A percentile compares a stretch with the other conserved stretches of the same genome.
Evolutionary conservation across 1,139 yeast species (phyloP).

Genomic region (Lodderomyces orthopsilosis): DNA sequence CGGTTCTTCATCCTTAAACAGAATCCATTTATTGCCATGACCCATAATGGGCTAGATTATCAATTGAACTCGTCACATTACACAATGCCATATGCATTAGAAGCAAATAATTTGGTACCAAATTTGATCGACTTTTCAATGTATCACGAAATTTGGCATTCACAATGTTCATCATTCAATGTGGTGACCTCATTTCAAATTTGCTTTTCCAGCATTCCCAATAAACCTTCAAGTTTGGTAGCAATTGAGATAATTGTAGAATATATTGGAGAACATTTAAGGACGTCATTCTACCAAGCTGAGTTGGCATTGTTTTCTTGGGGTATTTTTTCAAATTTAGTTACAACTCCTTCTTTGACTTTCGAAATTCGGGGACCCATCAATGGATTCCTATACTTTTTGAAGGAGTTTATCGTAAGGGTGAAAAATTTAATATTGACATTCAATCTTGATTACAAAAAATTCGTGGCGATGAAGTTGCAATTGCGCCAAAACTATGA

Average conservation of each 20-base stretch:
- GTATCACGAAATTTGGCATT: slow-evolving; percentile 50
- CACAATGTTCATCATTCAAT: slow-evolving; percentile 17
- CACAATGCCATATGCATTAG: background rate
- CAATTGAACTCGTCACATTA: slow-evolving; percentile 7
- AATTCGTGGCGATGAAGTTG: slow-evolving; percentile 43
- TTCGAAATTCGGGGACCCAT: slow-evolving; percentile 50
- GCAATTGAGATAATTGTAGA: slow-evolving; percentile 51
- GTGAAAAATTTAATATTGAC: slow-evolving; percentile 14
- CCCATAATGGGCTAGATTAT: slow-evolving; percentile 12
- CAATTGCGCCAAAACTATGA: slow-evolving; percentile 43
- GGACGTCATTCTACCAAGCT: slow-evolving; percentile 46
- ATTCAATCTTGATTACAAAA: slow-evolving; percentile 21
- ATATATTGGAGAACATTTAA: slow-evolving; percentile 36
- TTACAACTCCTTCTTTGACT: slow-evolving; percentile 49
- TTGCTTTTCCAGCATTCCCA: slow-evolving; percentile 20
- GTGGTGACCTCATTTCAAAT: slow-evolving; percentile 45
- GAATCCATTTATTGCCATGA: slow-evolving; percentile 8
- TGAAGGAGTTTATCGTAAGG: slow-evolving; percentile 22
- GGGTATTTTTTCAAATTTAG: slow-evolving; percentile 49
- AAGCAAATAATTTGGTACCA: slow-evolving; percentile 11
- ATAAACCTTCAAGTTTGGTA: slow-evolving; percentile 35
- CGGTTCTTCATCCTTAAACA: slow-evolving; percentile 7
- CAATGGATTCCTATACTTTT: slow-evolving; percentile 29
- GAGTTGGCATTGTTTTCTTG: slow-evolving; percentile 53
- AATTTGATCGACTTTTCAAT: slow-evolving; percentile 15